Evolutionary conservation across 768 basidiomycete species (phyloP), one percentile per base, ranked within the genome.

Genomic region (Tulasnella sp.): DNA sequence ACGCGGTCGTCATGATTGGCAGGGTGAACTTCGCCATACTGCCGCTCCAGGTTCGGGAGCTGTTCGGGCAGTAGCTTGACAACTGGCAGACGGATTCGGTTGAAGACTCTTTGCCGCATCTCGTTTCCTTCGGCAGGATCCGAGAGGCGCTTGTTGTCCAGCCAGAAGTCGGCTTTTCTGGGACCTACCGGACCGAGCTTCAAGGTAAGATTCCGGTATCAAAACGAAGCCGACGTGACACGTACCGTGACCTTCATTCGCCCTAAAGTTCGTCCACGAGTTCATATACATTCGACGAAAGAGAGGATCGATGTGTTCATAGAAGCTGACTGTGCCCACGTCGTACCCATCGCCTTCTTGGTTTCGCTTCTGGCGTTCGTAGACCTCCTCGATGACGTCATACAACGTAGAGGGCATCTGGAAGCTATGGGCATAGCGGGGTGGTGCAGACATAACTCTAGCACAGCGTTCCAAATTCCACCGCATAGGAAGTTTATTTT

Each of bases 311-410:
- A 56, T 56, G 15, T 56, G 54, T 15, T 29, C 9, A 29, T 56
- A 56, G 50, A 39, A 52, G 32, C 39, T 36, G 15, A 52, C 50
- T 23, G n/a, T 36, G 19, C 32, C 32, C 7, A 52, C 40, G 25
- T 49, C 17, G 29, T 49, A 49, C n/a, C 41, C n/a, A 27, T 6
- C 46, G 5, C 54, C 42, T 56, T 6, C 6, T 19, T 53, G 19
- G 15, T 6, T 9, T 14, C 54, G 54, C 19, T 56, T 56, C 19
- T 29, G 21, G 6, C 43, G 43, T 23, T 56, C 54, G 43, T 56
- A 56, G 23, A 56, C 32, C 19, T 56, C 54, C 37, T 56, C 54
- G 4, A 56, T 56, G 15, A 56, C 12, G 15, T 56, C 54, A 43
- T 51, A 49, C 12, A 56, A 31, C 14, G 54, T 56, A 19, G 54